These are phyloP conservation scores for Thraustotheca clavata DNA, from an alignment of 352 stramenopile species.

Conservation along the genomic window DNA sequence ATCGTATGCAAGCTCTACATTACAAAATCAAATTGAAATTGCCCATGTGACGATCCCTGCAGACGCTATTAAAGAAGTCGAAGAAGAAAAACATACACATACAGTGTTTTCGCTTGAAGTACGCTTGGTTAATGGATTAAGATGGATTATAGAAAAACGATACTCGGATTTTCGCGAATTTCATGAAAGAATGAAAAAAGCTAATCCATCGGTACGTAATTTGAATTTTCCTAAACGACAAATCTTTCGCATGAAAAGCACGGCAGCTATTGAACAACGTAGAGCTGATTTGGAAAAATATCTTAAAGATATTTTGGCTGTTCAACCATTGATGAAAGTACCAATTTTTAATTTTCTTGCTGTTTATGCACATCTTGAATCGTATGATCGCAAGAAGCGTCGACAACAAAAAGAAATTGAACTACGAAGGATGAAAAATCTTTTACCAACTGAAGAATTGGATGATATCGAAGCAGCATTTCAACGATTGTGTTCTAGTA, in stretches of 20 bases:
- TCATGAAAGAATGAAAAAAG: conserved; percentile 73
- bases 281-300: conserved; percentile 81
- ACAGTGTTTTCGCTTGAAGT: conserved; percentile 78
- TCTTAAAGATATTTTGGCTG: conserved; percentile 79
- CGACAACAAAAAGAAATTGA: conserved; percentile 83
- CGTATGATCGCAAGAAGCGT: conserved; percentile 75
- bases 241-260: conserved; percentile 75
- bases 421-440: conserved; percentile 81
- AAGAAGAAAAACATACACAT: conserved; percentile 77
- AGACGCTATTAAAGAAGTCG: conserved; percentile 57
- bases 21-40: conserved; percentile 45
- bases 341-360: conserved; percentile 85
- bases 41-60: conserved; percentile 64
- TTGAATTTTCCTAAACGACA: conserved; percentile 81
- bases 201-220: conserved; percentile 64
- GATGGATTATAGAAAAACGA: conserved; percentile 84
- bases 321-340: conserved; percentile 67
- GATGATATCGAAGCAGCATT: conserved; percentile 70
- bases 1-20: background rate
- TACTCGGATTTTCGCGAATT: conserved; percentile 86
- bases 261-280: conserved; percentile 79
- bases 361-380: conserved; percentile 82
- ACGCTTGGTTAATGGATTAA: conserved; percentile 60
- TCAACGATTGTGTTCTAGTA: conserved; percentile 72
- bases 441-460: conserved; percentile 48